A percentile compares a stretch with the other conserved stretches of the same genome.
Evolutionary conservation across 179 eudicot species (phyloP).

Genomic region (Carnegiea gigantea): DNA sequence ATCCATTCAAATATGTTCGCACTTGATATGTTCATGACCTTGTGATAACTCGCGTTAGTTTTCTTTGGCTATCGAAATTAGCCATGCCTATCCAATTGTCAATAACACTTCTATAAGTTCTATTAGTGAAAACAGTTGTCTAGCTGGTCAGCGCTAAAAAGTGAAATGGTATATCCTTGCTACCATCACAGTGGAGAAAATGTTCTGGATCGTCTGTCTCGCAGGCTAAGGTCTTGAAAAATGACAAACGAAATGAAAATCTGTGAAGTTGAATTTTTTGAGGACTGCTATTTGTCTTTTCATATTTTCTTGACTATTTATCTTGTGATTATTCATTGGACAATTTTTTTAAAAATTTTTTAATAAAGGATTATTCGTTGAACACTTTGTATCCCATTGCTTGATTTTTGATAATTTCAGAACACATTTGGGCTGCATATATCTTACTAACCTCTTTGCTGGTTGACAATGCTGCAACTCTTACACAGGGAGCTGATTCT

Average conservation of each 20-base stretch:
- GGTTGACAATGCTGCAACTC: slow-evolving; percentile 10
- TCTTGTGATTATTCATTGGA: not conserved
- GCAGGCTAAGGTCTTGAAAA: too few relatives aligned
- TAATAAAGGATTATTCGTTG: not conserved
- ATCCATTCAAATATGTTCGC: not conserved
- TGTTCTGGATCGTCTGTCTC: too few relatives aligned
- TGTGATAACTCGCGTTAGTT: not conserved
- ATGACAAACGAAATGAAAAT: too few relatives aligned
- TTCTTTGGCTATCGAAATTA: not conserved
- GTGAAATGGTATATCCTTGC: not conserved
- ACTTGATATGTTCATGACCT: slow-evolving; percentile 5
- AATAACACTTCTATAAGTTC: not conserved
- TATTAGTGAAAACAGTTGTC: not conserved
- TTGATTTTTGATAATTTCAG: not conserved
- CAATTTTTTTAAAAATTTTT: not conserved
- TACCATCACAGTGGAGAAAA: not conserved
- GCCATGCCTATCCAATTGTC: not conserved
- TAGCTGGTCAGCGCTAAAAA: not conserved
- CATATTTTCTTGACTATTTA: not conserved
- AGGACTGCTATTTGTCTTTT: not conserved
- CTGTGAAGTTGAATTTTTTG: not conserved
- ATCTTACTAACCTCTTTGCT: not conserved
- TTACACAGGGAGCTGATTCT: slow-evolving; percentile 48
- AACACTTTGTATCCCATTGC: not conserved
- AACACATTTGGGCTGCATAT: not conserved